These are phyloP conservation scores for Anisogramma anomala DNA, from an alignment of 2,329 filamentous ascomycete genomes.

Conservation along the genomic window DNA sequence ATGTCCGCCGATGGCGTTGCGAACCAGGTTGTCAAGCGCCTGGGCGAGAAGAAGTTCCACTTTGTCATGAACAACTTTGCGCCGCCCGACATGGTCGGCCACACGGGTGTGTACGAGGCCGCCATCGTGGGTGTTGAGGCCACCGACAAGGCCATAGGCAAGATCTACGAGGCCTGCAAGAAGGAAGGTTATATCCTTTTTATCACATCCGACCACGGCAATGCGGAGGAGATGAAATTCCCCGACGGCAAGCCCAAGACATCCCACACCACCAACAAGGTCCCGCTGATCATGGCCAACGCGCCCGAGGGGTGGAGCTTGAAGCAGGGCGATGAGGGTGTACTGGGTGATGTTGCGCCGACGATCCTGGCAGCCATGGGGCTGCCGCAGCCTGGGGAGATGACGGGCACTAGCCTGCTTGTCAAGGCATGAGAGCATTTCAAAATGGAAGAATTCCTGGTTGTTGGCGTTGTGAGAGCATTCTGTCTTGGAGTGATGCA, in stretches of 20 bases:
- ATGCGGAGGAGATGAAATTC: slow-evolving; percentile 99
- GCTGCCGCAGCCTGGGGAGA: slow-evolving; percentile 76
- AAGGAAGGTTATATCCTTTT: slow-evolving; percentile 87
- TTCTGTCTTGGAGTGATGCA: too few relatives aligned
- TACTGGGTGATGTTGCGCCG: slow-evolving; percentile 96
- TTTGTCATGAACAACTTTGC: slow-evolving; percentile 99
- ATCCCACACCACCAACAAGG: slow-evolving; percentile 94
- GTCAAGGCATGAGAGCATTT: slow-evolving; percentile 61
- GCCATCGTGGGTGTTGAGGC: slow-evolving; percentile 74
- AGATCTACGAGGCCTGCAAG: slow-evolving; percentile 88
- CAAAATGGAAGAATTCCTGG: too few relatives aligned
- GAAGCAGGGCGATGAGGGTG: slow-evolving; percentile 63
- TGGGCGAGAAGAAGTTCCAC: slow-evolving; percentile 75
- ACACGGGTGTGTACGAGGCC: slow-evolving; percentile 94
- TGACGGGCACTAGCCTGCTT: slow-evolving; percentile 78
- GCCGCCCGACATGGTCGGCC: slow-evolving; percentile 97
- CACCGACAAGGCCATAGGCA: slow-evolving; percentile 88
- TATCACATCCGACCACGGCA: slow-evolving; percentile 93
- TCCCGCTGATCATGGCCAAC: slow-evolving; percentile 97
- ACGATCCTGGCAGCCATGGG: slow-evolving; percentile 88
- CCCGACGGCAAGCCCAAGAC: slow-evolving; percentile 94
- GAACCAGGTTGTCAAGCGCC: slow-evolving; percentile 77
- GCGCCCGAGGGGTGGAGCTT: slow-evolving; percentile 81
- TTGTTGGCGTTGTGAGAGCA: too few relatives aligned
- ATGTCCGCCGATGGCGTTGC: slow-evolving; percentile 92